phyloP scores from a whole-genome alignment of 441 rosid genomes.

The Pelargonium australe region DNA sequence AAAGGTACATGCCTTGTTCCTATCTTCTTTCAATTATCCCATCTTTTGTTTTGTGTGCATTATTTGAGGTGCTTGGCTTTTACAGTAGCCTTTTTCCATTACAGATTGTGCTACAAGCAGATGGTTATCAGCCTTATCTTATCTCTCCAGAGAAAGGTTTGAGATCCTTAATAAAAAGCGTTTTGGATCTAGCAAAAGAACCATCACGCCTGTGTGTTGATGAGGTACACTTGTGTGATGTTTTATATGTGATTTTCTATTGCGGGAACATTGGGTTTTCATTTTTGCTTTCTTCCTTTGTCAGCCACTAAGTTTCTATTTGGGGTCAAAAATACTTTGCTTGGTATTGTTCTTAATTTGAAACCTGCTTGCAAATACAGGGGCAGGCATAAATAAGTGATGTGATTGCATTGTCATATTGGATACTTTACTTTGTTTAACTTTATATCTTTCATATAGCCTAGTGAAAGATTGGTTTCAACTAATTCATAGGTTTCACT shows the following conservation, averaged over 20 bases:
- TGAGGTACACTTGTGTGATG: constrained; percentile 45
- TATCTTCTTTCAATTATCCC: constrained; percentile 10
- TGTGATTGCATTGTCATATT: too few relatives aligned
- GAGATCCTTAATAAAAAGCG: constrained; percentile 85
- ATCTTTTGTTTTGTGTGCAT: constrained; percentile 12
- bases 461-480: too few relatives aligned
- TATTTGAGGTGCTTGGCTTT: constrained; percentile 19
- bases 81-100: constrained; percentile 20
- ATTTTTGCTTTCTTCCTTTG: background rate
- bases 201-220: constrained; percentile 87
- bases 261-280: background rate
- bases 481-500: too few relatives aligned
- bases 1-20: constrained; percentile 46
- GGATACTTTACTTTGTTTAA: too few relatives aligned
- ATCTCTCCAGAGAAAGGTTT: constrained; percentile 97
- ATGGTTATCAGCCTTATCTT: constrained; percentile 97
- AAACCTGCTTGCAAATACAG: background rate
- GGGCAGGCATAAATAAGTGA: background rate
- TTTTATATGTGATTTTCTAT: background rate
- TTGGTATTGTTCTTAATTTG: too few relatives aligned
- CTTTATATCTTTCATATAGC: too few relatives aligned
- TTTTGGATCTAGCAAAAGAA: constrained; percentile 91
- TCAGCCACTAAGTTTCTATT: background rate
- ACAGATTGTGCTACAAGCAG: constrained; percentile 89
- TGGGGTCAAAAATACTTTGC: background rate